Percentiles rank a stretch among this genome's conserved stretches.
These are phyloP conservation scores for Pseudocercospora ulei DNA, from an alignment of 2,329 filamentous ascomycete genomes.

Conservation along the genomic window DNA sequence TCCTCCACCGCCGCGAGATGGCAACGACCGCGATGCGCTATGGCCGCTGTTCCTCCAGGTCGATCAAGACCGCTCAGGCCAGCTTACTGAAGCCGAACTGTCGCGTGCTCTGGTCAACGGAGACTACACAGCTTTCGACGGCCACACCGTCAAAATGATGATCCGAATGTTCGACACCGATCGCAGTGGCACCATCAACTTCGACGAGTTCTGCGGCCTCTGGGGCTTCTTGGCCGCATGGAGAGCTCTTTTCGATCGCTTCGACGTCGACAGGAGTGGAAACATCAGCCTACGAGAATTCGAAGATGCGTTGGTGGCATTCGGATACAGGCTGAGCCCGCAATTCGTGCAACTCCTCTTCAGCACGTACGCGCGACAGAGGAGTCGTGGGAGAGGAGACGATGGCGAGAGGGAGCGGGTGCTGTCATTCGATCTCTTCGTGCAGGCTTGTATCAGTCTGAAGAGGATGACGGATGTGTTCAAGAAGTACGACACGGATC, in stretches of 20 bases:
- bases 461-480: conserved; percentile 99
- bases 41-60: conserved; percentile 82
- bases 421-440: conserved; percentile 75
- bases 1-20: conserved; percentile 45
- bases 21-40: conserved; percentile 59
- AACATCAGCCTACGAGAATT: conserved; percentile 83
- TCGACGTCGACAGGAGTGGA: conserved; percentile 67
- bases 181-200: conserved; percentile 77
- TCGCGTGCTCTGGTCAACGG: conserved; percentile 88
- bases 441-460: conserved; percentile 90
- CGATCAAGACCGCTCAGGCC: conserved; percentile 72
- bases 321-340: conserved; percentile 81
- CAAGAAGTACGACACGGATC: conserved; percentile 95
- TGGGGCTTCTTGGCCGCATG: conserved; percentile 95
- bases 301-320: conserved; percentile 75
- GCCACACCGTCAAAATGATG: conserved; percentile 95
- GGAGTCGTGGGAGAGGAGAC: conserved; percentile 32
- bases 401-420: conserved; percentile 35
- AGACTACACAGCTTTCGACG: conserved; percentile 88
- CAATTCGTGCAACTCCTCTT: conserved; percentile 80
- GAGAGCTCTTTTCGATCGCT: conserved; percentile 89
- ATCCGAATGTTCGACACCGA: conserved; percentile 98
- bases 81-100: conserved; percentile 77
- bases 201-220: conserved; percentile 89
- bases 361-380: conserved; percentile 62